These are phyloP conservation scores for Glutinoglossum americanum DNA, from an alignment of 495 filamentous ascomycete genomes.

Conservation along the genomic window DNA sequence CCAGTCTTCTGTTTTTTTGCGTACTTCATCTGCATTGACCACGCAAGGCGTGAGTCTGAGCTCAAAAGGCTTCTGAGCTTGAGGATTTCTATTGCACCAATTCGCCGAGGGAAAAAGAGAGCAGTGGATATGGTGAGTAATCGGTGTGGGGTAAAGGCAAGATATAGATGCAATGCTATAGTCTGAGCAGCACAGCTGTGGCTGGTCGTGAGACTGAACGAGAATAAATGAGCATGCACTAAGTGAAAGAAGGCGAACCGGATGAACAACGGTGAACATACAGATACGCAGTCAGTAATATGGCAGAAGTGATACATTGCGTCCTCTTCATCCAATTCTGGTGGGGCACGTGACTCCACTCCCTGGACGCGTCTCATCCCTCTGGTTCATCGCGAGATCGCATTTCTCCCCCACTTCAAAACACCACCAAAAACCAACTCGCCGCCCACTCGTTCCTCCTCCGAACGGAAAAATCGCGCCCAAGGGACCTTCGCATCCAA, in stretches of 20 bases:
- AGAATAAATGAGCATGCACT: too few species aligned
- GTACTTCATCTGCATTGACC: conserved; percentile 1
- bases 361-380: not conserved
- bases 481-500: too few species aligned
- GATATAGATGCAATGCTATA: conserved; percentile 1
- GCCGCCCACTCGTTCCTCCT: not conserved
- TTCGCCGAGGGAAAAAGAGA: not conserved
- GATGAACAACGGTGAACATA: too few species aligned
- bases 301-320: too few species aligned
- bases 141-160: not conserved
- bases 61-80: not conserved
- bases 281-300: not conserved
- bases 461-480: too few species aligned
- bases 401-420: too few species aligned
- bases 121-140: not conserved
- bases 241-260: too few species aligned
- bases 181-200: too few species aligned
- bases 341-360: not conserved
- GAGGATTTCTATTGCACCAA: not conserved
- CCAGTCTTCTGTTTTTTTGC: not conserved
- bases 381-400: too few species aligned
- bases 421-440: not conserved
- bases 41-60: not conserved
- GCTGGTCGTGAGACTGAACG: too few species aligned
- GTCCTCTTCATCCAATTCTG: too few species aligned